phyloP scores from a whole-genome alignment of 2,329 filamentous ascomycete genomes.

The Pseudogymnoascus sp. region DNA sequence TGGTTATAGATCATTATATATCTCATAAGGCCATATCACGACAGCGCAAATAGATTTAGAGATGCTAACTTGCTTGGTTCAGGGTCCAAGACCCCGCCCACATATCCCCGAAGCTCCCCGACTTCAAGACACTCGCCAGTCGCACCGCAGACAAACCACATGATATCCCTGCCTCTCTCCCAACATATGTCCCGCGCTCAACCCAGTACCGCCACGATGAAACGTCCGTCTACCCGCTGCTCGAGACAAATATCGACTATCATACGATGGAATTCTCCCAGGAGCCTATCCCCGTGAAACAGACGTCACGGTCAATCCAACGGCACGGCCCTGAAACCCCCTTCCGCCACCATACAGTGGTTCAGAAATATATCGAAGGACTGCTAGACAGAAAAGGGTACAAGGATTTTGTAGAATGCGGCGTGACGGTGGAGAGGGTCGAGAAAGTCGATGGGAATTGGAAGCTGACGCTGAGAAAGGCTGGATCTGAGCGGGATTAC shows the following conservation, averaged over 20 bases:
- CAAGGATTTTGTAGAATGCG: slow-evolving; percentile 42
- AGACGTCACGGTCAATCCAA: slow-evolving; percentile 33
- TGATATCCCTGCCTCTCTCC: slow-evolving; percentile 38
- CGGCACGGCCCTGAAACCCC: slow-evolving; percentile 49
- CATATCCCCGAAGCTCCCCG: slow-evolving; percentile 31
- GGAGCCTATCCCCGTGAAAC: slow-evolving; percentile 41
- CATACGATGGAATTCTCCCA: slow-evolving; percentile 52
- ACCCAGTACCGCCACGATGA: slow-evolving; percentile 43
- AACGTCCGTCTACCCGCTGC: slow-evolving; percentile 50
- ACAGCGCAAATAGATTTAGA: background rate
- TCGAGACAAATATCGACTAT: slow-evolving; percentile 57
- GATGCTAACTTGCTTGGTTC: background rate
- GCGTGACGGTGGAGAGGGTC: slow-evolving; percentile 52
- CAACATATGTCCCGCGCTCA: slow-evolving; percentile 35
- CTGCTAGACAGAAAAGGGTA: slow-evolving; percentile 46
- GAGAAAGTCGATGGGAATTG: slow-evolving; percentile 42
- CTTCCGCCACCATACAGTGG: slow-evolving; percentile 51
- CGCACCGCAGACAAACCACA: slow-evolving; percentile 43
- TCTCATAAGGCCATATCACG: background rate
- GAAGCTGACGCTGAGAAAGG: slow-evolving; percentile 43
- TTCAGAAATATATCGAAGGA: slow-evolving; percentile 44
- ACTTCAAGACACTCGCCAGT: slow-evolving; percentile 38
- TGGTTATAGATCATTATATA: background rate
- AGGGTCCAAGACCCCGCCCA: slow-evolving; percentile 36
- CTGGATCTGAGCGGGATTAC: slow-evolving; percentile 36